Conservation (phyloP, 371 early-diverging fungal genomes). For the Mucor sp. region DNA sequence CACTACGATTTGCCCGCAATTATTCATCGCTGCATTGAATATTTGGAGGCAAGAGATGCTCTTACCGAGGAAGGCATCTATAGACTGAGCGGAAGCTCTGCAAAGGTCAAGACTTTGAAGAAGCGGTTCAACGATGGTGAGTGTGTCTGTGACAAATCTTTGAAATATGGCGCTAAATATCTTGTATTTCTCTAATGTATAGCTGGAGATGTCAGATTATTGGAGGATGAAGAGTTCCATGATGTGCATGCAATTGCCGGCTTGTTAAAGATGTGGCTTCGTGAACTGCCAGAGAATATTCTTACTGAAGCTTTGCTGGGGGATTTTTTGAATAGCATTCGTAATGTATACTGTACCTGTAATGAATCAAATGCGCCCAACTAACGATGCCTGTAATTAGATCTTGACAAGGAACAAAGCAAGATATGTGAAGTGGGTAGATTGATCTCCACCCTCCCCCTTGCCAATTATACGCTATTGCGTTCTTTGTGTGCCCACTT, state of each 20-base stretch:
- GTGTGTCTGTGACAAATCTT: background rate
- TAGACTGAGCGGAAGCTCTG: slow-evolving; percentile 82
- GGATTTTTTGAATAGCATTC: slow-evolving; percentile 80
- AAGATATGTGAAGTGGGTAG: slow-evolving; percentile 77
- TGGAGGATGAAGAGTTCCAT: slow-evolving; percentile 58
- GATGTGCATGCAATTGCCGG: slow-evolving; percentile 95
- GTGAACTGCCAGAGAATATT: slow-evolving; percentile 87
- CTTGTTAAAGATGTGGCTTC: slow-evolving; percentile 87
- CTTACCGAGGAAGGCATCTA: slow-evolving; percentile 95
- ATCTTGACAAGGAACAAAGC: slow-evolving; percentile 69
- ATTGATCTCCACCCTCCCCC: slow-evolving; percentile 78
- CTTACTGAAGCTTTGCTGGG: slow-evolving; percentile 78
- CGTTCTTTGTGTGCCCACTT: slow-evolving; percentile 87
- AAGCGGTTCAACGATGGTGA: slow-evolving; percentile 74
- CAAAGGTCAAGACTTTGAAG: slow-evolving; percentile 73
- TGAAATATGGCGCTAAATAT: background rate
- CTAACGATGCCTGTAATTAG: slow-evolving; percentile 32
- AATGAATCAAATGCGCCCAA: background rate
- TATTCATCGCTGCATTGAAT: slow-evolving; percentile 94
- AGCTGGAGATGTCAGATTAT: slow-evolving; percentile 40
- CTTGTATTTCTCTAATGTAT: background rate
- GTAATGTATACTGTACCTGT: slow-evolving; percentile 27
- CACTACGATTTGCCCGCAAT: slow-evolving; percentile 87
- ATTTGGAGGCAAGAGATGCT: slow-evolving; percentile 81
- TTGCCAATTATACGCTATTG: slow-evolving; percentile 88